Conservation (phyloP, 148 eudicot genomes). For the Pouteria glomerata region DNA sequence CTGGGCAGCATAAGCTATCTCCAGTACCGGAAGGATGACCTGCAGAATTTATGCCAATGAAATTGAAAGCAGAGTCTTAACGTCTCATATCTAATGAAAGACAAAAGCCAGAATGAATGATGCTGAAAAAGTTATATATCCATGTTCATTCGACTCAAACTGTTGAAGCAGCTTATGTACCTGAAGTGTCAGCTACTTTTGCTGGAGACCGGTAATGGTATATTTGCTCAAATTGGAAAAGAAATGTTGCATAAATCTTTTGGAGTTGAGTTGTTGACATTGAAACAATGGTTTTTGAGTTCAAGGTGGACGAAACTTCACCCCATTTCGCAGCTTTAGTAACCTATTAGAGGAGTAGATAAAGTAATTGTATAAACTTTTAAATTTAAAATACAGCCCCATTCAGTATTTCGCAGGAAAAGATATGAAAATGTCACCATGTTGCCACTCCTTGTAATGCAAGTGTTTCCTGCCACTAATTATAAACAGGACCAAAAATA, state of each 20-base stretch:
- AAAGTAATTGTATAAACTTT: neutral
- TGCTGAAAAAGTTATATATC: neutral
- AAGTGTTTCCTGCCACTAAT: neutral
- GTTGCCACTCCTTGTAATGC: neutral
- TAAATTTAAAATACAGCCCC: neutral
- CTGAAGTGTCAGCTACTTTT: conserved; percentile 7
- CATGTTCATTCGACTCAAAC: neutral
- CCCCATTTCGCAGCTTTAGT: conserved; percentile 36
- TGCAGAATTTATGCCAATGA: conserved; percentile 4
- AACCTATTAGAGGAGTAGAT: conserved; percentile 23
- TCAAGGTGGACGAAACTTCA: conserved; percentile 31
- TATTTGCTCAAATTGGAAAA: conserved; percentile 39
- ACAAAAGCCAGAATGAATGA: neutral
- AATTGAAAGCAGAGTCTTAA: neutral
- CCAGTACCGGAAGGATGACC: conserved; percentile 12
- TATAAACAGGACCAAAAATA: neutral
- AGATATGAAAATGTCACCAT: neutral
- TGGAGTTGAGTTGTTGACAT: conserved; percentile 31
- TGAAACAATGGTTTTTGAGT: conserved; percentile 9
- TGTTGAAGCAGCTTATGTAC: conserved; percentile 10
- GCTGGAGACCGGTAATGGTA: conserved; percentile 23
- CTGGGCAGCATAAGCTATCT: conserved; percentile 11
- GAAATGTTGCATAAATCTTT: conserved; percentile 31
- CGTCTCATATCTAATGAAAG: neutral
- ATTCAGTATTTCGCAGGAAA: neutral